Percentiles rank a stretch among this genome's conserved stretches.
These are phyloP conservation scores for Brassica balearica DNA, from an alignment of 441 rosid genomes.

Conservation along the genomic window DNA sequence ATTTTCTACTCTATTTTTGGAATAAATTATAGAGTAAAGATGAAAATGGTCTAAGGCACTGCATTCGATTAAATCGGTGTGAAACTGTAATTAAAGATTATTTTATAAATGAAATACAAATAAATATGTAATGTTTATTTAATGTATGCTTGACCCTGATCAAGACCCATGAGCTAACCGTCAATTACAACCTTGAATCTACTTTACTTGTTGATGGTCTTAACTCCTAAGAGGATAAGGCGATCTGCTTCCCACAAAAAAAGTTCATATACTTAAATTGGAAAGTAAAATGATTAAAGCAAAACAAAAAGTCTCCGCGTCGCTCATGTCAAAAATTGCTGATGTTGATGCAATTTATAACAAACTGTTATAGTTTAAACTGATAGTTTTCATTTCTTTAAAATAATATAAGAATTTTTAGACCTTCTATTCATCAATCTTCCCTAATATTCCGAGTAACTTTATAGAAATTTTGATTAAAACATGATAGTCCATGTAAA, in stretches of 20 bases:
- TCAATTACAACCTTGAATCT: conserved; percentile 24
- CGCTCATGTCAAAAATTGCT: not conserved
- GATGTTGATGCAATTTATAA: conserved; percentile 17
- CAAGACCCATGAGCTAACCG: conserved; percentile 18
- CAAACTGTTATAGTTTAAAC: not conserved
- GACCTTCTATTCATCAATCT: not conserved
- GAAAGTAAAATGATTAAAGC: conserved; percentile 7
- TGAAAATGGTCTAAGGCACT: not conserved
- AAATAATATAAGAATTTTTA: not conserved
- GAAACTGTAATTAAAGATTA: not conserved
- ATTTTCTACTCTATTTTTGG: too few relatives aligned
- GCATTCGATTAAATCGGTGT: not conserved
- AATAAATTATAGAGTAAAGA: too few relatives aligned
- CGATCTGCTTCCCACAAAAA: not conserved
- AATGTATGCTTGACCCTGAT: conserved; percentile 4
- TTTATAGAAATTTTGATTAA: not conserved
- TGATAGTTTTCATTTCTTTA: not conserved
- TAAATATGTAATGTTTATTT: not conserved
- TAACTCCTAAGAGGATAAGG: not conserved
- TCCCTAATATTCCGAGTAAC: not conserved
- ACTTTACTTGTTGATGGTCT: conserved; percentile 10
- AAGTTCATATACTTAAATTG: not conserved
- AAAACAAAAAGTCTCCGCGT: conserved; percentile 28
- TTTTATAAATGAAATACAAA: too few relatives aligned
- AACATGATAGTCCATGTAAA: not conserved